These are phyloP conservation scores for Aspergillus asperescens DNA, from an alignment of 495 filamentous ascomycete genomes.

Conservation along the genomic window DNA sequence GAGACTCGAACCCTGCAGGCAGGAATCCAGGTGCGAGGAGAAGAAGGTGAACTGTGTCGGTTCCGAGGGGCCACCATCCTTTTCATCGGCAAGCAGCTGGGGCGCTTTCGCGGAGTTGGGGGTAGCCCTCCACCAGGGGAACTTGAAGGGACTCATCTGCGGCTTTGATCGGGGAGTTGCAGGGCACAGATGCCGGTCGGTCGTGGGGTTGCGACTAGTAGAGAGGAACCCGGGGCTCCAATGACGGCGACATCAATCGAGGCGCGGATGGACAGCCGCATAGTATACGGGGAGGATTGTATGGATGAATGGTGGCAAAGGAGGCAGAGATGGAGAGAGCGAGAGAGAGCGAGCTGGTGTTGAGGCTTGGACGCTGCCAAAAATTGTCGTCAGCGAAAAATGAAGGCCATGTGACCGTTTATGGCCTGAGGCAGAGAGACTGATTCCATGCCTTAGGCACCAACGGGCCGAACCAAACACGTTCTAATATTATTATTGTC, in stretches of 20 bases:
- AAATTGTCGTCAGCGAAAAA: too few relatives aligned
- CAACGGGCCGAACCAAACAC: too few relatives aligned
- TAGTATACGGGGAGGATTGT: conserved; percentile 5
- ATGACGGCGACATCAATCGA: conserved; percentile 5
- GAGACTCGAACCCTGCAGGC: conserved; percentile 71
- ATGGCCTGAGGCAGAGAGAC: too few relatives aligned
- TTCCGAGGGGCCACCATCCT: not conserved
- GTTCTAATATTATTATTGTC: too few relatives aligned
- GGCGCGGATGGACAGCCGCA: conserved; percentile 1
- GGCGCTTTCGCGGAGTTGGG: not conserved
- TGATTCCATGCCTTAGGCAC: too few relatives aligned
- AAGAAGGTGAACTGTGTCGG: conserved; percentile 78
- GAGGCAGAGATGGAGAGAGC: not conserved
- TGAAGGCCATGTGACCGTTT: too few relatives aligned
- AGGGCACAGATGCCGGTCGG: not conserved
- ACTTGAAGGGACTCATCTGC: conserved; percentile 6
- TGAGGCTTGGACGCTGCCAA: too few relatives aligned
- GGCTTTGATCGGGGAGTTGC: not conserved
- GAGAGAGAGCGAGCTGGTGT: not conserved
- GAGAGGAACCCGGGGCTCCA: conserved; percentile 8
- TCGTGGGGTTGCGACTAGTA: conserved; percentile 6
- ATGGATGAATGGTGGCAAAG: not conserved
- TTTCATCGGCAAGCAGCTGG: not conserved
- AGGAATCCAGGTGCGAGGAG: conserved; percentile 74
- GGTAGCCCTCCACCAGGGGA: conserved; percentile 2